Evolutionary conservation across 495 filamentous ascomycete species (phyloP).

Genomic region (Entonaema liquescens): DNA sequence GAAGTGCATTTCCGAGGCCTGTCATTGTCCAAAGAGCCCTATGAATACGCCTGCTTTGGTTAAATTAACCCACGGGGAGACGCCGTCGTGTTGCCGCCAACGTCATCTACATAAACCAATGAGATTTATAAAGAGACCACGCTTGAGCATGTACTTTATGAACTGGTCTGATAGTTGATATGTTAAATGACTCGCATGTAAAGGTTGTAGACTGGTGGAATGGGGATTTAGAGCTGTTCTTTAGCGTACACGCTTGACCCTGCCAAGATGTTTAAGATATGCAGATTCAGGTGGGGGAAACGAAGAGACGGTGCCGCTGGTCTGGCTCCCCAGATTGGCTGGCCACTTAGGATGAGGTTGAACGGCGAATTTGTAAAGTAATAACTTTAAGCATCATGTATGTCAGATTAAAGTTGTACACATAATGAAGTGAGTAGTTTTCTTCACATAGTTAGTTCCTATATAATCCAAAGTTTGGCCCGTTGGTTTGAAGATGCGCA

Average conservation of each 20-base stretch:
- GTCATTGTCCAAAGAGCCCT: not conserved
- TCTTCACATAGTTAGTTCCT: not conserved
- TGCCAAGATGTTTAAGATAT: constrained; percentile 10
- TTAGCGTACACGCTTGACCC: not conserved
- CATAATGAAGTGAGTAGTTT: not conserved
- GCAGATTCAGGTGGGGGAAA: not conserved
- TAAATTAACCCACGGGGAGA: not conserved
- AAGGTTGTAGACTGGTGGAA: not conserved
- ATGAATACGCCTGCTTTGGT: not conserved
- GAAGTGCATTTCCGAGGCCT: not conserved
- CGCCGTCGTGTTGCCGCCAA: not conserved
- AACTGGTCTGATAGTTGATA: not conserved
- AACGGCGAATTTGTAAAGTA: constrained; percentile 21
- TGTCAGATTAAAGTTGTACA: constrained; percentile 39
- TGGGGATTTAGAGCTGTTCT: not conserved
- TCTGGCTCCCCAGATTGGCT: constrained; percentile 13
- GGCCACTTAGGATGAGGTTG: not conserved
- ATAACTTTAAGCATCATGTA: constrained; percentile 43
- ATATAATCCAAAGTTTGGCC: not conserved
- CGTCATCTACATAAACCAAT: not conserved
- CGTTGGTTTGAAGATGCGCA: not conserved
- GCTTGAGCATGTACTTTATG: not conserved
- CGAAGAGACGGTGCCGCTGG: not conserved
- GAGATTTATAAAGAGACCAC: not conserved
- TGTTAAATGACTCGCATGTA: not conserved